Percentiles rank a stretch among this genome's conserved stretches.
Conservation (phyloP, 257 asterid genomes). For the Salvia splendens region DNA sequence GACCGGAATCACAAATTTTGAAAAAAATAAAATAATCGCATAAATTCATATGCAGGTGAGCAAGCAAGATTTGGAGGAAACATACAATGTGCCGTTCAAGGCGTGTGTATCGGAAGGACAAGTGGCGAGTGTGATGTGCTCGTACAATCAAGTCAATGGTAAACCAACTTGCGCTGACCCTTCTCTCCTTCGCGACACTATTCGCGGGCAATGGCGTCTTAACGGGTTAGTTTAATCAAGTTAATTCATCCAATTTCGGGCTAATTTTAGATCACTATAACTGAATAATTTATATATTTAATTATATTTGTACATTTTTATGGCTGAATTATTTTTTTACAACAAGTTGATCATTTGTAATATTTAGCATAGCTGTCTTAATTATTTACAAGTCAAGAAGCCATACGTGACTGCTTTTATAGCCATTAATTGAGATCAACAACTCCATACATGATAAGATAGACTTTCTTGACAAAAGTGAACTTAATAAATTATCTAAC, state of each 20-base stretch:
- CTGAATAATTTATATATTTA: no score
- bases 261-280: no score
- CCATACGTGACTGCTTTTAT: no score
- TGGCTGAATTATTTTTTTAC: no score
- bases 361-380: neutral
- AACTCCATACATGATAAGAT: no score
- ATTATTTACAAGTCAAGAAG: no score
- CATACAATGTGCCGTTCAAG: conserved; percentile 90
- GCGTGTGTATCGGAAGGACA: conserved; percentile 83
- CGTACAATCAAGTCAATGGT: conserved; percentile 92
- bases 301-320: no score
- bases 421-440: no score
- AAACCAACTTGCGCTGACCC: conserved; percentile 94
- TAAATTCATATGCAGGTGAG: conserved; percentile 53
- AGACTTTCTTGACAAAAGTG: neutral
- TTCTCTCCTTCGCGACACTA: conserved; percentile 66
- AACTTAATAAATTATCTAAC: neutral
- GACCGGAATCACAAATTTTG: neutral
- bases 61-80: conserved; percentile 86
- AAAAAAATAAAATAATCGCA: neutral
- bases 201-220: conserved; percentile 80
- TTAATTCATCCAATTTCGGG: no score
- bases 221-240: conserved; percentile 52
- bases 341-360: neutral
- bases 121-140: conserved; percentile 96